Evolutionary conservation across 805 yeast genomes (phyloP), one percentile per base, ranked within the genome.

Genomic region (Saccharomycopsis babjevae): DNA sequence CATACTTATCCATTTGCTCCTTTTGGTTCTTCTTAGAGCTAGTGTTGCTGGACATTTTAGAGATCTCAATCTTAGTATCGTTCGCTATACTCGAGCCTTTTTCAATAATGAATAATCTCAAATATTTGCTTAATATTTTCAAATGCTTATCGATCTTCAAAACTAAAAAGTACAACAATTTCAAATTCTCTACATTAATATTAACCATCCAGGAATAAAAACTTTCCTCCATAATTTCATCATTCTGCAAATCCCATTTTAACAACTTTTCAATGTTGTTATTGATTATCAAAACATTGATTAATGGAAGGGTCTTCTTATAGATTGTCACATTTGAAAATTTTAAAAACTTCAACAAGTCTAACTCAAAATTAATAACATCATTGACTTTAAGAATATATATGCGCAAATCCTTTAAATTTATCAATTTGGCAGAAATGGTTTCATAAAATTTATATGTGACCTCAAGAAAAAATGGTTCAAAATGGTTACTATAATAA

Each of bases 401-500:
- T 1, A 78, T 73, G 0, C 84, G 68, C 0, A 92, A 89, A 61
- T 80, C 70, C 59, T 72, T 70, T 56, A 69, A 64, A 40, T 76
- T 71, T 54, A 83, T 67, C 40, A 81, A 70, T 16, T 80, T 81
- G 3, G 65, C 68, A 0, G 87, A 76, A 13, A 81, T 72, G 8
- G 68, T 69, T 15, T 73, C 68, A 68, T 86, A 92, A 69, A 80
- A 89, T 1, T 72, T 71, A 60, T 77, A 80, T 0, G 93, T 81
- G 38, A 77, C 77, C 3, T 74, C 68, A 57, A 89, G 67, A 54
- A 89, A 78, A 57, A 70, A 72, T 0, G 89, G 91, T 66, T 89
- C 96, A 69, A 91, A 87, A 52, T 74, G 77, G 20, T 76, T 78
- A 30, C 77, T 74, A 68, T 87, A 90, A 65, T 83, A 86, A 59